phyloP scores from a whole-genome alignment of 371 early-diverging fungal genomes.

The Pancytospora philotis region DNA sequence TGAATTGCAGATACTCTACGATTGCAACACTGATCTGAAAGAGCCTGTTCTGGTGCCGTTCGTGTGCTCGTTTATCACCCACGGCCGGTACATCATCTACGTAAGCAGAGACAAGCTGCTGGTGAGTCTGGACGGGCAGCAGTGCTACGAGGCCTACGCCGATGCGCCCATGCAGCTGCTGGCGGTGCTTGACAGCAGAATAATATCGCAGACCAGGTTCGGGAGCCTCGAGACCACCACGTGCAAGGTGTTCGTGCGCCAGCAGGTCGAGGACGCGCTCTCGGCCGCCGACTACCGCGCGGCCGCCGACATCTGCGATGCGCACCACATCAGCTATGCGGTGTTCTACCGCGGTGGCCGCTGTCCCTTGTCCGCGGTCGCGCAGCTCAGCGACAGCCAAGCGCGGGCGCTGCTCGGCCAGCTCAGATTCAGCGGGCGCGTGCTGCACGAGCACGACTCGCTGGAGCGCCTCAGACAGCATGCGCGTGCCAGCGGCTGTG shows the following conservation, averaged over 20 bases:
- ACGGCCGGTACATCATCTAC: not conserved
- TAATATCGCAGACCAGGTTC: not conserved
- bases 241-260: not conserved
- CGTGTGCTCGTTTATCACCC: not conserved
- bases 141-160: not conserved
- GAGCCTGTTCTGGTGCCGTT: too few relatives aligned
- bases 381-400: not conserved
- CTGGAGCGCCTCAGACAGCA: too few relatives aligned
- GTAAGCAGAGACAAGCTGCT: not conserved
- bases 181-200: not conserved
- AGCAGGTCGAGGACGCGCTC: not conserved
- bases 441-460: too few relatives aligned
- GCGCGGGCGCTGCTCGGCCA: not conserved
- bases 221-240: slow-evolving; percentile 4
- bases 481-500: too few relatives aligned
- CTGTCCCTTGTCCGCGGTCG: not conserved
- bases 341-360: not conserved
- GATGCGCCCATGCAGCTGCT: not conserved
- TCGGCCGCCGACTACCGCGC: not conserved
- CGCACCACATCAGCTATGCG: slow-evolving; percentile 1
- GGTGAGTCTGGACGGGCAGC: not conserved
- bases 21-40: too few relatives aligned
- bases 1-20: too few relatives aligned
- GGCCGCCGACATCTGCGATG: not conserved
- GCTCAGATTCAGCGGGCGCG: too few relatives aligned